Evolutionary conservation across 2,329 filamentous ascomycete genomes (phyloP).

Genomic region (Diaporthe sp.): DNA sequence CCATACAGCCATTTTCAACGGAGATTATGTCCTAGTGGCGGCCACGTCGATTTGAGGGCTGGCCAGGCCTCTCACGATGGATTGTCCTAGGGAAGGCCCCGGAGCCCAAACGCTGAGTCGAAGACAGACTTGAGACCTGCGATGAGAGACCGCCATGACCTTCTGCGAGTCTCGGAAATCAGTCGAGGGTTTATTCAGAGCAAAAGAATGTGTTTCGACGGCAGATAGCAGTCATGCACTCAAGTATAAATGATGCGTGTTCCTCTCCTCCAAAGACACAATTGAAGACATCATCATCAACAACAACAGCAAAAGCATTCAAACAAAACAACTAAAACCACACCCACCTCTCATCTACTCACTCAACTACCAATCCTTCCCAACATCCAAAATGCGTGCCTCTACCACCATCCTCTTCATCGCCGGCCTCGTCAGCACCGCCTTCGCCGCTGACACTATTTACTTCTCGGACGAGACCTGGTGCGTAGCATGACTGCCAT

Average conservation of each 20-base stretch:
- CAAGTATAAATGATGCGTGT: not conserved
- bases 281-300: not conserved
- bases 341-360: not conserved
- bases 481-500: not conserved
- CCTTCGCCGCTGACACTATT: slow-evolving; percentile 40
- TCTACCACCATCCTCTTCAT: slow-evolving; percentile 40
- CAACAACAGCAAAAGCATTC: not conserved
- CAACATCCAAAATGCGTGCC: slow-evolving; percentile 41
- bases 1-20: not conserved
- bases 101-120: not conserved
- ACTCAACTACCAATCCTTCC: not conserved
- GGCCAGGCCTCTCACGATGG: not conserved
- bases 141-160: not conserved
- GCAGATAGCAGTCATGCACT: too few species aligned
- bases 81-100: not conserved
- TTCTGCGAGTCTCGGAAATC: not conserved
- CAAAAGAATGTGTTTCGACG: not conserved
- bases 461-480: slow-evolving; percentile 35
- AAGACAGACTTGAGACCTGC: not conserved
- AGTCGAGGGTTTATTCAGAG: not conserved
- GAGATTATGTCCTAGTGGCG: not conserved
- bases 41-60: not conserved
- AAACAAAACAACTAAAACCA: not conserved
- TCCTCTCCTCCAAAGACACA: not conserved
- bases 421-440: slow-evolving; percentile 40